Evolutionary conservation across 225 moss, liverwort and hornwort genomes (phyloP).

Genomic region (Marchantia polymorpha): DNA sequence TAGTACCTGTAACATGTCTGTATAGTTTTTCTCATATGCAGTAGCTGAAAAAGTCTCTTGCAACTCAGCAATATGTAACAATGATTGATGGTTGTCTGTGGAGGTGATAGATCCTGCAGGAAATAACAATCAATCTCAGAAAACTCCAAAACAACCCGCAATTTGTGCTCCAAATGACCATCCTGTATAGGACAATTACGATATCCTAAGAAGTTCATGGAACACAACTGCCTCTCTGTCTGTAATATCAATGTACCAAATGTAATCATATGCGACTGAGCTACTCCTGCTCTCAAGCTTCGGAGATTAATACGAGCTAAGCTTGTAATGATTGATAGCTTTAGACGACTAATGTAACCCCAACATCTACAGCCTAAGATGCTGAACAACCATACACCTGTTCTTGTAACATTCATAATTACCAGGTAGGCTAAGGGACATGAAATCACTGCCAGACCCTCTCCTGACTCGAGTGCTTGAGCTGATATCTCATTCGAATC

Average conservation of each 20-base stretch:
- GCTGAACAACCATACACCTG: neutral
- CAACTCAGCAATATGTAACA: neutral
- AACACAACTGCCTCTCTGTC: too few species aligned
- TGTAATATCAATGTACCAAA: too few species aligned
- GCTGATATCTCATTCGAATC: slow-evolving; percentile 2
- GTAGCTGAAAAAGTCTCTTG: slow-evolving; percentile 7
- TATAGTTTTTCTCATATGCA: slow-evolving; percentile 3
- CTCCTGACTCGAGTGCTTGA: neutral
- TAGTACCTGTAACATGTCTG: slow-evolving; percentile 1
- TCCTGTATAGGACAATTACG: too few species aligned
- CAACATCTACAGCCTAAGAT: too few species aligned
- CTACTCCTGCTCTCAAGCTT: too few species aligned
- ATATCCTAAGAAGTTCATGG: too few species aligned
- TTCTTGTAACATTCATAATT: neutral
- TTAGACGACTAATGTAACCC: too few species aligned
- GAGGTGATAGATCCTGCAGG: slow-evolving; percentile 10
- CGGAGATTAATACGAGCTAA: too few species aligned
- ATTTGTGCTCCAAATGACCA: neutral
- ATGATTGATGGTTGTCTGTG: neutral
- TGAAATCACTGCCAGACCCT: neutral
- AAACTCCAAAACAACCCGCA: neutral
- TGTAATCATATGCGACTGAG: too few species aligned
- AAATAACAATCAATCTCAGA: neutral
- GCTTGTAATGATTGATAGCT: too few species aligned
- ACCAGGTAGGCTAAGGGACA: neutral